Evolutionary conservation across 2,329 filamentous ascomycete species (phyloP).

Genomic region (Pyricularia grisea): DNA sequence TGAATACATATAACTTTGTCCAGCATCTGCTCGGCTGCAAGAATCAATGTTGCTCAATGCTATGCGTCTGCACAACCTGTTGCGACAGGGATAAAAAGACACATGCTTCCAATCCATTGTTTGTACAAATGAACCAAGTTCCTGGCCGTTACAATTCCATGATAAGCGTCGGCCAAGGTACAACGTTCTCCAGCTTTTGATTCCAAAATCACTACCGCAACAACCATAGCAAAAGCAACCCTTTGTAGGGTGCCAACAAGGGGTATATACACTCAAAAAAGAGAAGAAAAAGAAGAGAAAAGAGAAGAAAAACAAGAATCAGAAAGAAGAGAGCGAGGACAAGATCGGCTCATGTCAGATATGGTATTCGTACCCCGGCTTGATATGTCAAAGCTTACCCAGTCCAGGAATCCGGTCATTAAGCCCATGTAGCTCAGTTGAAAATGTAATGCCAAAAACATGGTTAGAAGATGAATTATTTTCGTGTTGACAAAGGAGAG

Average conservation of each 20-base stretch:
- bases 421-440: not conserved
- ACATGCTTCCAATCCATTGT: not conserved
- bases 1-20: not conserved
- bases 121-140: not conserved
- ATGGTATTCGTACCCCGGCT: not conserved
- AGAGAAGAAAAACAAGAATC: not conserved
- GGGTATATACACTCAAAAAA: slow-evolving; percentile 6
- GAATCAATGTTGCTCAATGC: not conserved
- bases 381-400: not conserved
- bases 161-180: not conserved
- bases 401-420: not conserved
- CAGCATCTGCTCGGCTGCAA: not conserved
- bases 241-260: not conserved
- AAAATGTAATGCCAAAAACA: not conserved
- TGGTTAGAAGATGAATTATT: not conserved
- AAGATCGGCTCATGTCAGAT: not conserved
- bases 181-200: not conserved
- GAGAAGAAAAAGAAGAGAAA: not conserved
- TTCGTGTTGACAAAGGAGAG: not conserved
- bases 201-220: not conserved
- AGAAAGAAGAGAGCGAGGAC: not conserved
- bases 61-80: not conserved
- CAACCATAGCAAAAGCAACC: not conserved
- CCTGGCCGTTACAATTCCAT: not conserved
- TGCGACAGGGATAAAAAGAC: not conserved